Evolutionary conservation across 768 basidiomycete genomes (phyloP).

Genomic region (Tephrocybe sp.): DNA sequence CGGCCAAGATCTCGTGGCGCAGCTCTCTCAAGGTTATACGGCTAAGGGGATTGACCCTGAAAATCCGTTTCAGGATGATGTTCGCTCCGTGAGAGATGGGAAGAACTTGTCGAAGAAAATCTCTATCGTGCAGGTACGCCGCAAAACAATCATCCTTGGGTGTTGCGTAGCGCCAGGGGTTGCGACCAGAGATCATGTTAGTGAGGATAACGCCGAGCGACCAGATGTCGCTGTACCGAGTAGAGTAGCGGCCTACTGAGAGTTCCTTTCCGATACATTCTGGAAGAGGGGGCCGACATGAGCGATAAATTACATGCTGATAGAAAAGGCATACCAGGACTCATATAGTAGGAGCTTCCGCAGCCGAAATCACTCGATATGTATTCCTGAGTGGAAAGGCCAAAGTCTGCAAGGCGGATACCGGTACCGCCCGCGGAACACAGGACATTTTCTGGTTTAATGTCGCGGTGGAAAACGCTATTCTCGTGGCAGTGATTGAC

Average conservation of each 20-base stretch:
- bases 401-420: slow-evolving; percentile 78
- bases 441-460: slow-evolving; percentile 85
- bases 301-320: slow-evolving; percentile 5
- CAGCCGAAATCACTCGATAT: slow-evolving; percentile 52
- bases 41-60: slow-evolving; percentile 58
- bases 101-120: slow-evolving; percentile 66
- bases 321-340: slow-evolving; percentile 51
- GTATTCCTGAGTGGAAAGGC: slow-evolving; percentile 53
- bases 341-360: slow-evolving; percentile 68
- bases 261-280: slow-evolving; percentile 55
- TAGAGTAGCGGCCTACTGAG: slow-evolving; percentile 50
- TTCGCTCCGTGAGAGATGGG: slow-evolving; percentile 73
- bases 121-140: slow-evolving; percentile 58
- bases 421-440: slow-evolving; percentile 50
- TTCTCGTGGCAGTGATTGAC: slow-evolving; percentile 71
- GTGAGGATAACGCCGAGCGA: slow-evolving; percentile 77
- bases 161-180: slow-evolving; percentile 76
- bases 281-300: slow-evolving; percentile 27
- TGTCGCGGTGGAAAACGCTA: slow-evolving; percentile 80
- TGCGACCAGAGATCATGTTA: slow-evolving; percentile 78
- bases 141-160: slow-evolving; percentile 66
- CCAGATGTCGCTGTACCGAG: slow-evolving; percentile 71
- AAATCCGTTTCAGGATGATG: slow-evolving; percentile 68
- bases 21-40: slow-evolving; percentile 69
- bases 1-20: slow-evolving; percentile 49